These are phyloP conservation scores for Echites panduratus DNA, from an alignment of 257 asterid species.

Conservation along the genomic window DNA sequence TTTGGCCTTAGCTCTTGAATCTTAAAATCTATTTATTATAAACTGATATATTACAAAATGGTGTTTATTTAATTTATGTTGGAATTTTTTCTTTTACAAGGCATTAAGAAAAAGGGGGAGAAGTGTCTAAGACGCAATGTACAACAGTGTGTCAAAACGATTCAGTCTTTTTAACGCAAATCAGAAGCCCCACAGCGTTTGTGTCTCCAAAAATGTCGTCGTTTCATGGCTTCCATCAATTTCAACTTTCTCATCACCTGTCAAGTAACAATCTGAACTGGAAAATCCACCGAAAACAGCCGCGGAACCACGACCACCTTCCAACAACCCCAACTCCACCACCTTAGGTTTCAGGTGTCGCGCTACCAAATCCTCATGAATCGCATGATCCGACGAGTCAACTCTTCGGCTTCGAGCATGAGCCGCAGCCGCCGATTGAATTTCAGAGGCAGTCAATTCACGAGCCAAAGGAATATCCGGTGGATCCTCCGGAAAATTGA, in stretches of 20 bases:
- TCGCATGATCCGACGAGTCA: background rate
- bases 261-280: background rate
- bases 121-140: too few species aligned
- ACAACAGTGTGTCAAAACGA: too few species aligned
- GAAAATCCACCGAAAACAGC: conserved; percentile 3
- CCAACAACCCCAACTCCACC: background rate
- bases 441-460: conserved; percentile 44
- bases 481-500: conserved; percentile 55
- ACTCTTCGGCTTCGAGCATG: conserved; percentile 33
- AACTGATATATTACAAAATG: too few species aligned
- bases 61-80: too few species aligned
- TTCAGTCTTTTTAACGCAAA: background rate
- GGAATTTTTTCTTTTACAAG: too few species aligned
- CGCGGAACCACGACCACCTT: background rate
- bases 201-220: background rate
- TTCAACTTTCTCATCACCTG: background rate
- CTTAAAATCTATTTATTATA: too few species aligned
- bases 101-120: too few species aligned
- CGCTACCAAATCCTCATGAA: background rate
- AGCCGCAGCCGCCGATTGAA: conserved; percentile 55
- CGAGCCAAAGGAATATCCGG: conserved; percentile 33
- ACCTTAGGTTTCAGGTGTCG: background rate
- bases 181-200: background rate
- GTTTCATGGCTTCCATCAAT: background rate
- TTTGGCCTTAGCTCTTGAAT: too few species aligned